Evolutionary conservation across 306 rosid genomes (phyloP).

Genomic region (Biancaea sappan): DNA sequence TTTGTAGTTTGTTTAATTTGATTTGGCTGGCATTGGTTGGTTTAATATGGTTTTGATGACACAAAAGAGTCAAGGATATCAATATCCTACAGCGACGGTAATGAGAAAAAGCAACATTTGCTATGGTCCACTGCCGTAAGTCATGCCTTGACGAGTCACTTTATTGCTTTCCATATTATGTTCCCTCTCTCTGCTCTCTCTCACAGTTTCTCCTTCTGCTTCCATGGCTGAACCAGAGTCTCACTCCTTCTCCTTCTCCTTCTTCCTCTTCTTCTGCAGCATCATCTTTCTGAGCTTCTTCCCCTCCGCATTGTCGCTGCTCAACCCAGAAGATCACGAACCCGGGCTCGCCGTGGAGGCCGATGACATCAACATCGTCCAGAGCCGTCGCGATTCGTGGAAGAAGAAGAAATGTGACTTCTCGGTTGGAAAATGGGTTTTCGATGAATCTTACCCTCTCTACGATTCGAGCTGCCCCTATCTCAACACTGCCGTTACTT

Average conservation of each 20-base stretch:
- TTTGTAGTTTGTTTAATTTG: no score
- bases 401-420: conserved; percentile 59
- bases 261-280: conserved; percentile 37
- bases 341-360: conserved; percentile 57
- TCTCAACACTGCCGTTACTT: conserved; percentile 83
- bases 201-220: conserved; percentile 6
- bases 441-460: conserved; percentile 85
- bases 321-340: conserved; percentile 47
- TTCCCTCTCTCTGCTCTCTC: conserved; percentile 34
- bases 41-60: no score
- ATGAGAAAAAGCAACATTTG: conserved; percentile 39
- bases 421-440: conserved; percentile 84
- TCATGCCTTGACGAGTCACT: conserved; percentile 66
- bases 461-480: conserved; percentile 80
- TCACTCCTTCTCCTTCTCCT: conserved; percentile 19
- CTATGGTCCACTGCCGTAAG: conserved; percentile 65
- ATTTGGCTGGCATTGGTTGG: no score
- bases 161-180: conserved; percentile 17
- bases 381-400: conserved; percentile 46
- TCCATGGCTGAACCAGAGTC: conserved; percentile 61
- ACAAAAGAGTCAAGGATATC: conserved; percentile 14
- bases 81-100: conserved; percentile 28
- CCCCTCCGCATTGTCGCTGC: conserved; percentile 44
- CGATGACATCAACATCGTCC: conserved; percentile 66
- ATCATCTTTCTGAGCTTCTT: conserved; percentile 45